phyloP scores from a whole-genome alignment of 352 stramenopile genomes.

The Phytophthora constricta region DNA sequence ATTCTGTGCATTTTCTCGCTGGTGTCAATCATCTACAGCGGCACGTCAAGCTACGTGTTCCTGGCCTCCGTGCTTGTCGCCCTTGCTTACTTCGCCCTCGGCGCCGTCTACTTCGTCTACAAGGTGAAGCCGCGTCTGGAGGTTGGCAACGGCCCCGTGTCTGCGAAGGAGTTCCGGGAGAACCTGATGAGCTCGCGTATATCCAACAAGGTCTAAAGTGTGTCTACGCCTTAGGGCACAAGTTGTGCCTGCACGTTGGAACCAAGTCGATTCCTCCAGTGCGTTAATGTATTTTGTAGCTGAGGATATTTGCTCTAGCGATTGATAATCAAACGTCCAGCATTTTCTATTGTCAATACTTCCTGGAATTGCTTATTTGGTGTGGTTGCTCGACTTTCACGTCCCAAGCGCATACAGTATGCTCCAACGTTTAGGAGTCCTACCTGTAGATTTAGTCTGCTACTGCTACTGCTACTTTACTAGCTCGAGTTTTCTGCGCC shows the following conservation, averaged over 20 bases:
- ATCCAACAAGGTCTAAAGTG: slow-evolving; percentile 29
- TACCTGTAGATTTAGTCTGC: no score
- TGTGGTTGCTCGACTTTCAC: no score
- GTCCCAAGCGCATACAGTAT: no score
- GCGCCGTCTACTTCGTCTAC: slow-evolving; percentile 47
- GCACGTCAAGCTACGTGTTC: slow-evolving; percentile 37
- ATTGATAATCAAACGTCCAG: slow-evolving; percentile 7
- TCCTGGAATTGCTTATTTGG: no score
- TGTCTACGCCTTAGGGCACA: neutral
- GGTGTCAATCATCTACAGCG: slow-evolving; percentile 30
- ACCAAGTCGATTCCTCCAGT: slow-evolving; percentile 3
- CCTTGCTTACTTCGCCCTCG: slow-evolving; percentile 48
- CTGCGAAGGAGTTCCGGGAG: slow-evolving; percentile 48
- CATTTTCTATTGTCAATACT: slow-evolving; percentile 3
- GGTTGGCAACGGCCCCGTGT: slow-evolving; percentile 19
- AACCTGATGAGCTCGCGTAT: slow-evolving; percentile 44
- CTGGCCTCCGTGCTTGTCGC: slow-evolving; percentile 51
- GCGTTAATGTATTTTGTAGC: slow-evolving; percentile 11
- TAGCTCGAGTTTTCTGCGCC: no score
- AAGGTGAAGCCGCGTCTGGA: slow-evolving; percentile 41
- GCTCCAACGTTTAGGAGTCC: slow-evolving; percentile 4
- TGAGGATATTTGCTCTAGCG: slow-evolving; percentile 4
- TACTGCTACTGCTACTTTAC: no score
- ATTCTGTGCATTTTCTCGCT: slow-evolving; percentile 47
- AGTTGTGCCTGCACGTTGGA: slow-evolving; percentile 13